Percentiles rank a stretch among this genome's conserved stretches.
These are phyloP conservation scores for Podila minutissima DNA, from an alignment of 192 early-diverging fungal species.

Conservation along the genomic window DNA sequence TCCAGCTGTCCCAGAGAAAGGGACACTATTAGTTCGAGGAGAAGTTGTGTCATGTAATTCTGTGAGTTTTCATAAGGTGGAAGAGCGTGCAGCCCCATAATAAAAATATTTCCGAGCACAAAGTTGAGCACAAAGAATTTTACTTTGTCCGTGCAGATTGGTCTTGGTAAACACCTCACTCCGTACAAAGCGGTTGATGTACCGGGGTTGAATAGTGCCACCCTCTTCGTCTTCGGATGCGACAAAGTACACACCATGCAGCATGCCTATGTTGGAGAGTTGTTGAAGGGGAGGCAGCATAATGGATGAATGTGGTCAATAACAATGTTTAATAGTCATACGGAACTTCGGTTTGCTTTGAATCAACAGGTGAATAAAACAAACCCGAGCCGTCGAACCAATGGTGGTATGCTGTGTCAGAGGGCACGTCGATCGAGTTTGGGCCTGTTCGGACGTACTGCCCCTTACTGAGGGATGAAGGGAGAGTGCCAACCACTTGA, in stretches of 20 bases:
- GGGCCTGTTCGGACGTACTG: conserved; percentile 46
- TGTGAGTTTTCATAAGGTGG: not conserved
- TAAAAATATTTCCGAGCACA: not conserved
- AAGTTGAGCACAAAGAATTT: not conserved
- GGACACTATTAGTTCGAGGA: not conserved
- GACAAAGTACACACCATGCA: conserved; percentile 38
- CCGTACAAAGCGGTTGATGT: conserved; percentile 40
- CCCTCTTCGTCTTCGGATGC: not conserved
- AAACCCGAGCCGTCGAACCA: conserved; percentile 36
- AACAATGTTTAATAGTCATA: not conserved
- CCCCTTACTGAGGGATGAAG: conserved; percentile 16
- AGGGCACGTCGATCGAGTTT: conserved; percentile 25
- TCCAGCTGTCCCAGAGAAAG: conserved; percentile 10
- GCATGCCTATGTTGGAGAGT: conserved; percentile 15
- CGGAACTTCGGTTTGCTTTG: not conserved
- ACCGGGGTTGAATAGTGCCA: conserved; percentile 16
- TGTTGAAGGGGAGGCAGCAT: not conserved
- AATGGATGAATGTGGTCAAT: not conserved
- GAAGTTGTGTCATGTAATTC: no score
- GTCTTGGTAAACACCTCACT: conserved; percentile 27
- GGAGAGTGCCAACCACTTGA: conserved; percentile 31
- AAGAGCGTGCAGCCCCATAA: not conserved
- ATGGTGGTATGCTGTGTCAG: conserved; percentile 15
- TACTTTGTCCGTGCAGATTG: conserved; percentile 14
- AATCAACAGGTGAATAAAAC: not conserved